Evolutionary conservation across 768 basidiomycete species (phyloP).

Genomic region (Amyloporia xantha): DNA sequence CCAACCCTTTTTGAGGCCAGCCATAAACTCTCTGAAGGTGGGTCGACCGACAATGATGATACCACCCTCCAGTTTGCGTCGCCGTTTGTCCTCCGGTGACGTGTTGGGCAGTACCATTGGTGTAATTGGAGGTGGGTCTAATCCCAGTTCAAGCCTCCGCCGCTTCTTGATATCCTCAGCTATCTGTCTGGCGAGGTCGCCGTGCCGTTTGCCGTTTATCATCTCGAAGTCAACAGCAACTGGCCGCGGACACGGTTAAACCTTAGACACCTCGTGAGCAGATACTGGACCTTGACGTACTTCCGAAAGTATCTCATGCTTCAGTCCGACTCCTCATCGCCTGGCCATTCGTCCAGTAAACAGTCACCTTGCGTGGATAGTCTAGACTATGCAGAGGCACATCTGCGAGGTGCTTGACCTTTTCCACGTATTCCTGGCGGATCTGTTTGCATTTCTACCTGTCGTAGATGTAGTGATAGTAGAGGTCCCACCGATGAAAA

Average conservation of each 20-base stretch:
- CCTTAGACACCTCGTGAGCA: constrained; percentile 9
- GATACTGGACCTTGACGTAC: constrained; percentile 82
- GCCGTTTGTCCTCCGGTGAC: constrained; percentile 43
- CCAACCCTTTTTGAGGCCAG: constrained; percentile 83
- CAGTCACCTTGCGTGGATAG: constrained; percentile 70
- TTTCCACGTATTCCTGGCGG: constrained; percentile 69
- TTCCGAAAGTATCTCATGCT: constrained; percentile 87
- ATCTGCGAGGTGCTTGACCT: constrained; percentile 70
- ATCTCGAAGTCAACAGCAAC: constrained; percentile 92
- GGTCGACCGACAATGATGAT: constrained; percentile 81
- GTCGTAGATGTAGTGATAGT: constrained; percentile 80
- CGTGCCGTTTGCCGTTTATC: constrained; percentile 72
- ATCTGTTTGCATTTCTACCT: constrained; percentile 73
- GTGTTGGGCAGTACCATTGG: constrained; percentile 45
- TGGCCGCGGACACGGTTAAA: constrained; percentile 49
- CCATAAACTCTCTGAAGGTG: constrained; percentile 92
- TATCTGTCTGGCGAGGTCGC: constrained; percentile 72
- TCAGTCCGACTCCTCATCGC: constrained; percentile 86
- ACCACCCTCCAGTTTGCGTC: constrained; percentile 73
- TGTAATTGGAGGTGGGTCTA: constrained; percentile 44
- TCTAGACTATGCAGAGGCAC: constrained; percentile 59
- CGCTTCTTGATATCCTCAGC: constrained; percentile 65
- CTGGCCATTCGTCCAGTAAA: constrained; percentile 94
- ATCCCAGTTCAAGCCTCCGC: constrained; percentile 58
- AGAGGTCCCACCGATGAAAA: constrained; percentile 77